Percentiles rank a stretch among this genome's conserved stretches.
Conservation (phyloP, 2,329 filamentous ascomycete species). For the Xylaria sp. region DNA sequence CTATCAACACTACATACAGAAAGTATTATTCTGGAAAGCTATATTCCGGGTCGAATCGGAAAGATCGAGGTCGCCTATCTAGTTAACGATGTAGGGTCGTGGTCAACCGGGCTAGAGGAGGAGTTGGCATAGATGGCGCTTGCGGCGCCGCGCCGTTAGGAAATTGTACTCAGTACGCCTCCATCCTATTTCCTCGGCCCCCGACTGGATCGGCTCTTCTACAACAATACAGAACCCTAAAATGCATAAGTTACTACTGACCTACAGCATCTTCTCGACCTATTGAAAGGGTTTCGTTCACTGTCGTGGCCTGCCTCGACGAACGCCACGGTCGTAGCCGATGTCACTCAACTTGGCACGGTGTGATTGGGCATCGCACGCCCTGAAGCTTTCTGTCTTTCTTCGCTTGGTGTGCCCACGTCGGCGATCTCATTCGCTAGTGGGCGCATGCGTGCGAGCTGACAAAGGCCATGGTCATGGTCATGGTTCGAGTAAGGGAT, state of each 20-base stretch:
- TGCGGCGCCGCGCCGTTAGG: conserved; percentile 6
- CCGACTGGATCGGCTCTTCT: not conserved
- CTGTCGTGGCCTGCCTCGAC: conserved; percentile 7
- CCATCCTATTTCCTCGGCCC: not conserved
- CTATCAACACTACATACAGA: not conserved
- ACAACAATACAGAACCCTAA: not conserved
- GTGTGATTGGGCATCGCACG: conserved; percentile 19
- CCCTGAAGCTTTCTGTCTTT: conserved; percentile 14
- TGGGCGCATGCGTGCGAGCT: conserved; percentile 21
- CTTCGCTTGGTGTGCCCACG: conserved; percentile 17
- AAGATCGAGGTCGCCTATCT: conserved; percentile 21
- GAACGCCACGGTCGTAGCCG: conserved; percentile 33
- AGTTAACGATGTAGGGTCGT: not conserved
- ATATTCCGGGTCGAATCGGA: not conserved
- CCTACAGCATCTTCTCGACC: not conserved
- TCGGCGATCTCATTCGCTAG: conserved; percentile 20
- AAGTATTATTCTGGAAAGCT: not conserved
- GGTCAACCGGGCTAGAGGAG: not conserved
- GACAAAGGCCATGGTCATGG: conserved; percentile 21
- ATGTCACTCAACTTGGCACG: conserved; percentile 32
- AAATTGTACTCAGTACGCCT: not conserved
- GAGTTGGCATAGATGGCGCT: conserved; percentile 5
- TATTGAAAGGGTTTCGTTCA: conserved; percentile 2
- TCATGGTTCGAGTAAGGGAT: conserved; percentile 17
- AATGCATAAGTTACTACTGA: not conserved